A percentile compares a stretch with the other conserved stretches of the same genome.
Conservation (phyloP, 1,139 yeast genomes). For the Debaryomyces udenii region DNA sequence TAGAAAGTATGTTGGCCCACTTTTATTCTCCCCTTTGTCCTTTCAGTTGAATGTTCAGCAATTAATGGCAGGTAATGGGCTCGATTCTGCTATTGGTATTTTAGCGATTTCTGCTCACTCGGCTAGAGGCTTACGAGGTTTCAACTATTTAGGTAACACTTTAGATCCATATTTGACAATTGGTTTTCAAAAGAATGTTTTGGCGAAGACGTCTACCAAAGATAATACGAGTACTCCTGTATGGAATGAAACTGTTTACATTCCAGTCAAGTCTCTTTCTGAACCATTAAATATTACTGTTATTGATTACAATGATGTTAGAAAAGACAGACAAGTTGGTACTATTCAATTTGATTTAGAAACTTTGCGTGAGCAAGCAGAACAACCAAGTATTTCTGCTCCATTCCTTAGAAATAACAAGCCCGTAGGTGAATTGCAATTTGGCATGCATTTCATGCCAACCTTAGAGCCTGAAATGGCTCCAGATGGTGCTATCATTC, state of each 20-base stretch:
- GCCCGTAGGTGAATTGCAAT: constrained; percentile 72
- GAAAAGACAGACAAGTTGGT: constrained; percentile 84
- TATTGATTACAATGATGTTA: constrained; percentile 72
- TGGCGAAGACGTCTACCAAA: constrained; percentile 69
- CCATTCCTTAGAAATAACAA: constrained; percentile 77
- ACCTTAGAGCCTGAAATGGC: constrained; percentile 73
- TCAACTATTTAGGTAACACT: constrained; percentile 72
- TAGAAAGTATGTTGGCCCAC: constrained; percentile 82
- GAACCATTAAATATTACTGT: constrained; percentile 77
- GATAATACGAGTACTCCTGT: constrained; percentile 68
- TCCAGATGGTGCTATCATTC: constrained; percentile 83
- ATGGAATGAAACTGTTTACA: constrained; percentile 79
- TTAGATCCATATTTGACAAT: constrained; percentile 88
- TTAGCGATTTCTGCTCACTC: constrained; percentile 66
- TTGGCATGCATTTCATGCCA: constrained; percentile 77
- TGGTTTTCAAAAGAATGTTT: constrained; percentile 58
- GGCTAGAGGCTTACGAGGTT: constrained; percentile 70
- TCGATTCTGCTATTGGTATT: constrained; percentile 85
- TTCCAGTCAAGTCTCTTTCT: constrained; percentile 73
- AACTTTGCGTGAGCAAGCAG: constrained; percentile 56
- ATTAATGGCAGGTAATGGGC: constrained; percentile 79
- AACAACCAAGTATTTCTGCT: constrained; percentile 53
- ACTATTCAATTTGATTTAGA: constrained; percentile 76
- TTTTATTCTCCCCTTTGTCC: constrained; percentile 84
- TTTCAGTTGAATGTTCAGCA: constrained; percentile 92